Conservation (phyloP, 2,329 filamentous ascomycete species). For the Calonectria montana region DNA sequence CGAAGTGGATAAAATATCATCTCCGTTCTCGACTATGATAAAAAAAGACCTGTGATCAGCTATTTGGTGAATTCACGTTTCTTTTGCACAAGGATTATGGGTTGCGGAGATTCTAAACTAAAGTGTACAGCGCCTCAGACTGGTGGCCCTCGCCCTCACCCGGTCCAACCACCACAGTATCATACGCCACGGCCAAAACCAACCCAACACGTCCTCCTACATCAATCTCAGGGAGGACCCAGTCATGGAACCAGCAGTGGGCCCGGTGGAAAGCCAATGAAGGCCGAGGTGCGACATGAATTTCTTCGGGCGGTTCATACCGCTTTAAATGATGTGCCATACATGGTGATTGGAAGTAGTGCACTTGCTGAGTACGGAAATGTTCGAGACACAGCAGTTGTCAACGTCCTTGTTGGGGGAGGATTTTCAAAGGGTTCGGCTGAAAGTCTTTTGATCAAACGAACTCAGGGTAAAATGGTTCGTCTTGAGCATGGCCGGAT, state of each 20-base stretch:
- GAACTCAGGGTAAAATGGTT: not conserved
- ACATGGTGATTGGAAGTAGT: not conserved
- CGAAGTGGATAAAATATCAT: not conserved
- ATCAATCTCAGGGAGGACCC: not conserved
- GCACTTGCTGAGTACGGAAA: not conserved
- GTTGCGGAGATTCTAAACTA: not conserved
- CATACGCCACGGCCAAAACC: not conserved
- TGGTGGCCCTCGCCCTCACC: not conserved
- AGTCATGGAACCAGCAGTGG: not conserved
- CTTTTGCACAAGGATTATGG: not conserved
- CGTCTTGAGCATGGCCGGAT: not conserved
- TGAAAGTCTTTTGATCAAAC: not conserved
- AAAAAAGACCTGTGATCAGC: no score
- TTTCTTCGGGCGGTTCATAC: not conserved
- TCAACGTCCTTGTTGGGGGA: not conserved
- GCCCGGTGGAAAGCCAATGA: not conserved
- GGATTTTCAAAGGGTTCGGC: not conserved
- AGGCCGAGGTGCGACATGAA: not conserved
- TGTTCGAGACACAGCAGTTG: not conserved
- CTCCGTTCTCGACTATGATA: not conserved
- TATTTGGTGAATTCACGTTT: not conserved
- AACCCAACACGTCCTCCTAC: not conserved
- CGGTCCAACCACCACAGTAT: not conserved
- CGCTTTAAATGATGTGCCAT: not conserved
- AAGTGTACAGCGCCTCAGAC: not conserved